These are phyloP conservation scores for Penicillium sp. DNA, from an alignment of 2,329 filamentous ascomycete genomes.

Conservation along the genomic window DNA sequence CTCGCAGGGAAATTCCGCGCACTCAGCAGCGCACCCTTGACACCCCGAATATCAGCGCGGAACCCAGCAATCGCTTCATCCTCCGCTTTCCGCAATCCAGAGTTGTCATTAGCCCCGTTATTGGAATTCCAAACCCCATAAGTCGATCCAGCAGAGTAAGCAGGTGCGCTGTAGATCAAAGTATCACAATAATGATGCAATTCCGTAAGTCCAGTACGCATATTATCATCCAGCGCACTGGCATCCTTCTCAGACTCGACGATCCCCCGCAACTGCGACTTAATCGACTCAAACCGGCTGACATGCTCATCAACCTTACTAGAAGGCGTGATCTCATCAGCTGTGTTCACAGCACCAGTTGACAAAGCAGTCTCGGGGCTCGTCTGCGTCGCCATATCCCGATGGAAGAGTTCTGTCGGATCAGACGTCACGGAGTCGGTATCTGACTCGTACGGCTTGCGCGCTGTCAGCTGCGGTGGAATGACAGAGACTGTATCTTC, in stretches of 20 bases:
- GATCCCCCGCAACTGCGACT: slow-evolving; percentile 54
- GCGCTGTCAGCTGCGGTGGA: slow-evolving; percentile 41
- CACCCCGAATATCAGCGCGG: slow-evolving; percentile 61
- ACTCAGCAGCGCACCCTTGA: slow-evolving; percentile 66
- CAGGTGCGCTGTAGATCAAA: slow-evolving; percentile 42
- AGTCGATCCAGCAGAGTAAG: slow-evolving; percentile 28
- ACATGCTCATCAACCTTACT: slow-evolving; percentile 40
- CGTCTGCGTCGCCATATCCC: slow-evolving; percentile 65
- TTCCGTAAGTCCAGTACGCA: slow-evolving; percentile 41
- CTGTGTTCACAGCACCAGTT: slow-evolving; percentile 18
- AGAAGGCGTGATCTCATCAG: slow-evolving; percentile 24
- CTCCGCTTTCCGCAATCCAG: slow-evolving; percentile 45
- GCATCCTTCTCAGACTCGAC: slow-evolving; percentile 41
- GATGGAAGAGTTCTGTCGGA: slow-evolving; percentile 65
- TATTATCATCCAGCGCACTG: slow-evolving; percentile 34
- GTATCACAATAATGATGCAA: slow-evolving; percentile 57
- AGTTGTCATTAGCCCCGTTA: slow-evolving; percentile 6
- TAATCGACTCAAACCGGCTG: slow-evolving; percentile 53
- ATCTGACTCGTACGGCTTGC: slow-evolving; percentile 29
- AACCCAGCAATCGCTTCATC: slow-evolving; percentile 61
- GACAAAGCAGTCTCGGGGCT: slow-evolving; percentile 42
- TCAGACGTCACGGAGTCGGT: slow-evolving; percentile 56
- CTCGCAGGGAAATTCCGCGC: slow-evolving; percentile 60
- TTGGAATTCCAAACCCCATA: slow-evolving; percentile 37
- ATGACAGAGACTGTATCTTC: slow-evolving; percentile 54